Base-by-base conservation (phyloP, 2,329 filamentous ascomycete genomes). In the Daldinia eschscholtzii region DNA sequence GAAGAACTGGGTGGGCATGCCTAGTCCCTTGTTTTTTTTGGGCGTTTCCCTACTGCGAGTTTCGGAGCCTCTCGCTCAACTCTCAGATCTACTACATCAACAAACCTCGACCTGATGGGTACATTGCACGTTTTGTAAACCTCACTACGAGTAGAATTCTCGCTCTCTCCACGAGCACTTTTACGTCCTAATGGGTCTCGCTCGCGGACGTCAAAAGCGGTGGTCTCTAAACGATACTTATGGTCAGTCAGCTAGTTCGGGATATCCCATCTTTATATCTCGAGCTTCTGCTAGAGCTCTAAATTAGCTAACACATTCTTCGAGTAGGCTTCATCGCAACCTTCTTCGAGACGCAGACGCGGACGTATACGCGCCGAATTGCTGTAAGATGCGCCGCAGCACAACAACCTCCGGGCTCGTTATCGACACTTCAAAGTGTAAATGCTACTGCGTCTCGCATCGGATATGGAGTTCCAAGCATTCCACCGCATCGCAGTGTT, bases 221-320 rank as follows among this genome's bases (percentile, higher is more conserved):
- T 79, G 77, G 77, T 79, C 77, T 42, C 68, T 79, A 57, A 71
- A 74, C 39, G 77, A 79, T 72, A 78, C 75, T 10, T 79, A 79
- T 69, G 76, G 77, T 79, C 30, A 68, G 68, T 71, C 10, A 13
- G 6, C 10, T 23, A 71, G 72, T 72, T 26, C 30, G 26, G 46
- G 41, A 20, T 56, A 37, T 13, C 61, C 9, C 39, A 18, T 58
- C 33, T 58, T 37, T 35, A 42, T 53, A 18, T 64, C 50, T 64
- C 61, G 64, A 28, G 61, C 67, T 35, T 63, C 15, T 37, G 35
- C 28, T 39, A 37, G 20, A 52, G 46, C 37, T 28, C 42, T 5
- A 55, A 44, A 15, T 42, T 39, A 63, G 53, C 59, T 71, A 64
- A 71, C 39, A 52, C 41, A 28, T 35, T 10, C 42, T 55, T 18